Evolutionary conservation across 768 basidiomycete species (phyloP).

Genomic region (Pisolithus orientalis): DNA sequence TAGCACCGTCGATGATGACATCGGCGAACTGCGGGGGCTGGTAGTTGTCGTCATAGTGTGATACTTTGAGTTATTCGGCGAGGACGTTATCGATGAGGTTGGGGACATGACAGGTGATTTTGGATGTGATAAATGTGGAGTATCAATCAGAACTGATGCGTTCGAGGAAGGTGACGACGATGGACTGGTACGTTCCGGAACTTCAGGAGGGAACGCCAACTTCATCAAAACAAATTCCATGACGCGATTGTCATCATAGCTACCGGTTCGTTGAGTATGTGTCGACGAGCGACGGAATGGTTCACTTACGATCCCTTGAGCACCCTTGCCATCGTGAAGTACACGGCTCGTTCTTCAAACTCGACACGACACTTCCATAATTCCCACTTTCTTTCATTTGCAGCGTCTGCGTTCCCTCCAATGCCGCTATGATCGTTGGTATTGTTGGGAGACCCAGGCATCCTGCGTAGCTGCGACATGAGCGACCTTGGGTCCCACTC

Average conservation of each 20-base stretch:
- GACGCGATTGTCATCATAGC: slow-evolving; percentile 53
- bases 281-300: background rate
- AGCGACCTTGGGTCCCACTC: slow-evolving; percentile 55
- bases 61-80: slow-evolving; percentile 19
- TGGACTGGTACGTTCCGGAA: slow-evolving; percentile 27
- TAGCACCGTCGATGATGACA: slow-evolving; percentile 14
- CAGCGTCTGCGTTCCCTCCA: slow-evolving; percentile 1
- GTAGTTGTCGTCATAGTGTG: background rate
- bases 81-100: slow-evolving; percentile 22
- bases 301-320: slow-evolving; percentile 41
- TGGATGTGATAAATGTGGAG: slow-evolving; percentile 10
- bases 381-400: slow-evolving; percentile 47
- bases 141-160: slow-evolving; percentile 10
- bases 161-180: slow-evolving; percentile 12
- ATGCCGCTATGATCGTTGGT: slow-evolving; percentile 11
- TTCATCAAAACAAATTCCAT: slow-evolving; percentile 73
- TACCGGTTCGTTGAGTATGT: slow-evolving; percentile 16
- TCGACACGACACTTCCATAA: slow-evolving; percentile 77
- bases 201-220: slow-evolving; percentile 49
- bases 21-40: slow-evolving; percentile 15
- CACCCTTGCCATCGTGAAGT: slow-evolving; percentile 70
- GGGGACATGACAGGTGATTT: slow-evolving; percentile 25
- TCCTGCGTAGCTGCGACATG: slow-evolving; percentile 1
- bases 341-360: slow-evolving; percentile 64
- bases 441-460: slow-evolving; percentile 8